Evolutionary conservation across 2,329 filamentous ascomycete species (phyloP), one percentile per base, ranked within the genome.

Genomic region (Sporothrix brunneoviolacea): DNA sequence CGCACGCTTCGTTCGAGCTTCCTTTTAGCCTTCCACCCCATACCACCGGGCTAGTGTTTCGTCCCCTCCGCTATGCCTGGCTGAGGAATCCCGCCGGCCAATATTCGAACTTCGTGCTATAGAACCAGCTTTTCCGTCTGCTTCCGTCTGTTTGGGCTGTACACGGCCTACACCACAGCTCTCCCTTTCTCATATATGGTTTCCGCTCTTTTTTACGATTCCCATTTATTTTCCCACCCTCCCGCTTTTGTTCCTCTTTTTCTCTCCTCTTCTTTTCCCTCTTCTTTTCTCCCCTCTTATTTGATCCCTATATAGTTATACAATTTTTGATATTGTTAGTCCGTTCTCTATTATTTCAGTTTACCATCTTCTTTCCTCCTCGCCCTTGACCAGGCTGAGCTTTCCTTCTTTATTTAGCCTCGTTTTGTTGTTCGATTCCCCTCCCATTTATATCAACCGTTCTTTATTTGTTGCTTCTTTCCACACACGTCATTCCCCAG

Each of bases 61-160:
- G 37, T 27, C 42, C 18, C 19, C 18, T 10, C 24, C 44, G 16
- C 28, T 35, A 13, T 27, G 33, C 4, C 37, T 35, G 24, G 38
- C 30, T 42, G 38, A 49, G 36, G 38, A 42, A 24, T 15, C 22
- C 19, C 38, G 38, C 13, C 37, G 16, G 37, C 37, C 36, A 33
- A 33, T 49, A 41, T 41, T 48, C 33, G 21, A 37, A 24, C n/a
- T 37, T 9, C 10, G 2, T 13, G 9, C 15, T 16, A 18, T 45
- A n/a, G 18, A n/a, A 35, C 36, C 9, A 32, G 30, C 28, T 41
- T 46, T 15, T 33, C 22, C 37, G 24, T 15, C 24, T 37, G 32
- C 21, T 39, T 48, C 45, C 38, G 46, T 39, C 45, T 52, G 50
- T 52, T 48, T 52, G 40, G 40, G 27, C 35, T 21, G 21, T 8